Conservation (phyloP, 306 rosid species). For the Vigna mungo region DNA sequence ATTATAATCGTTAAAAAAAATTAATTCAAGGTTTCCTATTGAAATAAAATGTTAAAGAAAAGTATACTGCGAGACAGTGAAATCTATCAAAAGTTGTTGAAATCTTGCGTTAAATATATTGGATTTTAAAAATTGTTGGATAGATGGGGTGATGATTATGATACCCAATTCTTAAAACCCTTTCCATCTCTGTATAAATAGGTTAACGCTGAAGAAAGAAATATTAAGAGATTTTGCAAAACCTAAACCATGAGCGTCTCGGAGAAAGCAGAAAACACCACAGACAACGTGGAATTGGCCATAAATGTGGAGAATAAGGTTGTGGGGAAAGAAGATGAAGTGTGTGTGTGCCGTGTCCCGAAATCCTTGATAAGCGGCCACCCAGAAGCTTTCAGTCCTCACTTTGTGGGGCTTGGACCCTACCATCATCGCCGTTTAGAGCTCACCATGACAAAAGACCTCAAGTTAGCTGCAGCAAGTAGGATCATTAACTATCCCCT, state of each 20-base stretch:
- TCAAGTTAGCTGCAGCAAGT: slow-evolving; percentile 8
- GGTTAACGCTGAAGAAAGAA: no score
- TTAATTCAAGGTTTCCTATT: no score
- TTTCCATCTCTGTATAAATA: no score
- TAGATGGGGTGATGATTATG: not conserved
- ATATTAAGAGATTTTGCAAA: no score
- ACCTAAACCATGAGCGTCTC: no score
- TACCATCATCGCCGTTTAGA: not conserved
- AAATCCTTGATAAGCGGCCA: not conserved
- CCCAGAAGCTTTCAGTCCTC: slow-evolving; percentile 45
- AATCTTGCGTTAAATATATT: no score
- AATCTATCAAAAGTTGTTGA: no score
- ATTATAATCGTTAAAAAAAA: no score
- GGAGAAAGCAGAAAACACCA: not conserved
- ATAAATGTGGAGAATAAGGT: not conserved
- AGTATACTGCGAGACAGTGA: no score
- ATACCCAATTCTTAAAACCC: no score
- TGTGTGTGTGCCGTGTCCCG: slow-evolving; percentile 33
- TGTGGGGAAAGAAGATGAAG: not conserved
- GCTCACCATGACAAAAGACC: not conserved
- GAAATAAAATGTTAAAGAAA: no score
- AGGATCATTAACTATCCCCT: not conserved
- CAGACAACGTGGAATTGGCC: not conserved
- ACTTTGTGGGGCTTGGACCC: slow-evolving; percentile 36
- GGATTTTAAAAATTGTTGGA: not conserved